Percentiles rank a stretch among this genome's conserved stretches.
These are phyloP conservation scores for Fraxinus velutina DNA, from an alignment of 305 asterid genomes.

Conservation along the genomic window DNA sequence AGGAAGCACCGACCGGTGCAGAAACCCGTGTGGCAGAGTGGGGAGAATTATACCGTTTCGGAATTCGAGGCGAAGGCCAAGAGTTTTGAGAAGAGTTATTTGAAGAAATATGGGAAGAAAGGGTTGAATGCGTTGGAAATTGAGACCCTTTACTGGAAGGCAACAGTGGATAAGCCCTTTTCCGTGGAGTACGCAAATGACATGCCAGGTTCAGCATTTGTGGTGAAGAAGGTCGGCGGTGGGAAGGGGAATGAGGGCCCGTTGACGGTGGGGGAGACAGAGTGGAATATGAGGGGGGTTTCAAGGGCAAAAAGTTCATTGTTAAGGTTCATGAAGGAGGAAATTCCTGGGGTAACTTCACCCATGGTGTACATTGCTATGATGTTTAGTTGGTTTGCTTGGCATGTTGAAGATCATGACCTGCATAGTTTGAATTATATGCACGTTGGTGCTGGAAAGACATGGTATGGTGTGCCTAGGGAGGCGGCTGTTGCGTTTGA, in stretches of 20 bases:
- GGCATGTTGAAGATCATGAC: constrained; percentile 99
- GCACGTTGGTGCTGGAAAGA: constrained; percentile 87
- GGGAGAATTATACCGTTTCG: constrained; percentile 63
- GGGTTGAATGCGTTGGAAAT: constrained; percentile 53
- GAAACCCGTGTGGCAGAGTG: constrained; percentile 99
- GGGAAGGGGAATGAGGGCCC: constrained; percentile 44
- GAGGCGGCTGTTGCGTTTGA: constrained; percentile 96
- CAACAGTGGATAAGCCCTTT: constrained; percentile 89
- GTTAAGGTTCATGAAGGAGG: constrained; percentile 97
- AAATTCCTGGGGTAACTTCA: constrained; percentile 95
- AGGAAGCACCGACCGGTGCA: constrained; percentile 86
- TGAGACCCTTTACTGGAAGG: constrained; percentile 92
- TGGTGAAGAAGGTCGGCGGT: constrained; percentile 37
- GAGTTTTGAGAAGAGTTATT: constrained; percentile 69
- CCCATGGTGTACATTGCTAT: constrained; percentile 98
- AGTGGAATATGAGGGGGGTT: constrained; percentile 97
- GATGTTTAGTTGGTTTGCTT: constrained; percentile 99
- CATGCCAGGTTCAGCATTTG: constrained; percentile 98
- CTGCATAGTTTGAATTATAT: constrained; percentile 96
- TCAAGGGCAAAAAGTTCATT: constrained; percentile 81
- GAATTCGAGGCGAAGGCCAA: constrained; percentile 85
- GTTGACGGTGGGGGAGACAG: constrained; percentile 70
- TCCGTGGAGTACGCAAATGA: constrained; percentile 95
- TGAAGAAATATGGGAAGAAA: constrained; percentile 58
- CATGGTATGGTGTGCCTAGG: constrained; percentile 97